These are phyloP conservation scores for Iberis amara DNA, from an alignment of 441 rosid genomes.

Conservation along the genomic window DNA sequence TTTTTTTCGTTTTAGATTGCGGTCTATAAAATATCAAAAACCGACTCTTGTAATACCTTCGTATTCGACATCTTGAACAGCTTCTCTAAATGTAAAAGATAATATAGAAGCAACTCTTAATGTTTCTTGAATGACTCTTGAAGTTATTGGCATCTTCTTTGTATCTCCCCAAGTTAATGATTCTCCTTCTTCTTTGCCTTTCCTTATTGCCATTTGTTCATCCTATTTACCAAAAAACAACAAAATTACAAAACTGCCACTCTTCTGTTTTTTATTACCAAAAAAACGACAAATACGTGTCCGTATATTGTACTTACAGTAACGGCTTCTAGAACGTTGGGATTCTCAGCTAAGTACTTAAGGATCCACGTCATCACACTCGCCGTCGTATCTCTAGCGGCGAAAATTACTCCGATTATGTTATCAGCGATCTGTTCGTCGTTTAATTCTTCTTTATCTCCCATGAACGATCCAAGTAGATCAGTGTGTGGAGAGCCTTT, in stretches of 20 bases:
- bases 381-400: constrained; percentile 96
- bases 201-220: constrained; percentile 69
- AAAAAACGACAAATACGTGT: constrained; percentile 20
- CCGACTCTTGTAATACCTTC: constrained; percentile 62
- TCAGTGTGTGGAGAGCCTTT: constrained; percentile 45
- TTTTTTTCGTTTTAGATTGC: too few relatives aligned
- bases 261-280: constrained; percentile 8
- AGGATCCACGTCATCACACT: constrained; percentile 90
- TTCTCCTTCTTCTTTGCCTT: constrained; percentile 39
- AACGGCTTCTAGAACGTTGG: constrained; percentile 71
- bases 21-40: too few relatives aligned
- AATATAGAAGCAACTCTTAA: constrained; percentile 79
- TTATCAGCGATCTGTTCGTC: constrained; percentile 93
- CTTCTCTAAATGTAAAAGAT: constrained; percentile 94
- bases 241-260: constrained; percentile 24
- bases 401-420: constrained; percentile 88
- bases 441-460: constrained; percentile 60
- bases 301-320: constrained; percentile 45
- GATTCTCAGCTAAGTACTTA: constrained; percentile 82
- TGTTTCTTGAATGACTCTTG: constrained; percentile 87
- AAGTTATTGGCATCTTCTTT: constrained; percentile 81
- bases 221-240: constrained; percentile 38
- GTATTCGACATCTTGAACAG: constrained; percentile 89
- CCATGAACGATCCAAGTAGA: constrained; percentile 89
- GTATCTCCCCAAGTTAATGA: constrained; percentile 65